These are phyloP conservation scores for Fusarium guadeloupense DNA, from an alignment of 2,329 filamentous ascomycete species.

Conservation along the genomic window DNA sequence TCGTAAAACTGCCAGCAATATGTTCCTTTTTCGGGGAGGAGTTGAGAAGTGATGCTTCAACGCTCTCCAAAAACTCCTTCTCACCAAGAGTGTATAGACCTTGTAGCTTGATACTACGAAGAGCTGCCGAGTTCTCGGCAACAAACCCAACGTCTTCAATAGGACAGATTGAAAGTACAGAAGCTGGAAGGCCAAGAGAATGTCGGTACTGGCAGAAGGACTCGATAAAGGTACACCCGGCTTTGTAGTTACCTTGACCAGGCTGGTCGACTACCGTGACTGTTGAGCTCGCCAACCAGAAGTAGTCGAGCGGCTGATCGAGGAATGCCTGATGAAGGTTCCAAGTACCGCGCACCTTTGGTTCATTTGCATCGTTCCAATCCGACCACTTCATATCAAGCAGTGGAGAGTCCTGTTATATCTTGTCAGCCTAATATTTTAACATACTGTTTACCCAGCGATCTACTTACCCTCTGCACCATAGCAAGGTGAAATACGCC, in stretches of 20 bases:
- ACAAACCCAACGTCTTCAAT: constrained; percentile 21
- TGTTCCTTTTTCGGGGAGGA: neutral
- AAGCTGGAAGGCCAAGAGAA: constrained; percentile 12
- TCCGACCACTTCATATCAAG: constrained; percentile 40
- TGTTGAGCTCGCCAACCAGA: constrained; percentile 29
- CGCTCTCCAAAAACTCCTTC: constrained; percentile 11
- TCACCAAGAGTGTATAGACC: neutral
- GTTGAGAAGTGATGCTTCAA: neutral
- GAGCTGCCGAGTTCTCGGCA: neutral
- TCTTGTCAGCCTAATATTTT: neutral
- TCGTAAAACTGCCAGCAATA: neutral
- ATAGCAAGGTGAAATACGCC: constrained; percentile 45
- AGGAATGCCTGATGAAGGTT: constrained; percentile 42
- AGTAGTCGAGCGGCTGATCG: constrained; percentile 48
- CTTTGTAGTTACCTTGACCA: constrained; percentile 22
- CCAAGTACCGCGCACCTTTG: constrained; percentile 48
- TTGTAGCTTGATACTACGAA: constrained; percentile 1
- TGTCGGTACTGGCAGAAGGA: constrained; percentile 19
- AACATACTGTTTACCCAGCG: neutral
- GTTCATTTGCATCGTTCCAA: constrained; percentile 39
- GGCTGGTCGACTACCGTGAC: constrained; percentile 1
- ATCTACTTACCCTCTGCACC: constrained; percentile 34
- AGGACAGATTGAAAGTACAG: constrained; percentile 6
- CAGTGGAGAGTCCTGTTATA: constrained; percentile 45
- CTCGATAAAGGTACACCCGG: constrained; percentile 16